Evolutionary conservation across 352 stramenopile genomes (phyloP), one percentile per base, ranked within the genome.

Genomic region (Phytophthora podocarpi): DNA sequence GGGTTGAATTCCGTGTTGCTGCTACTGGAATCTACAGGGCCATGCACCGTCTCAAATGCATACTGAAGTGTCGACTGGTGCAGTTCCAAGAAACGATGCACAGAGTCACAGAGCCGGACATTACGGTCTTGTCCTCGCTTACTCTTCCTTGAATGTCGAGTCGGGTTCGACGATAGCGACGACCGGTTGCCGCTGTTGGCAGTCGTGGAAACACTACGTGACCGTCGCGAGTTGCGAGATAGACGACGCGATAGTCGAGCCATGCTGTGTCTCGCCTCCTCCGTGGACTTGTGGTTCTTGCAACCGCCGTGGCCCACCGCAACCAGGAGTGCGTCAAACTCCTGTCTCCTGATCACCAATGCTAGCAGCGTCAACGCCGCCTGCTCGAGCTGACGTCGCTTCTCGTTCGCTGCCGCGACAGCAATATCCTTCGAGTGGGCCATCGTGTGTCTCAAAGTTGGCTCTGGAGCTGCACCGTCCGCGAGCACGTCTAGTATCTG

Each of bases 41-140:
- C 60, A 12, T 74, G 51, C 13, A 72, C 39, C 18, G 72, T 72
- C 35, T 71, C 67, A 55, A 74, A 81, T 12, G 62, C 70, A 65
- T 78, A 78, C 34, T 81, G 76, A n/a, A 91, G 51, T 32, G 82
- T 88, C 24, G 63, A 63, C 55, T 89, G 74, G 50, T 91, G 82
- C 36, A 91, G 69, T 47, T 83, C 71, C 39, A 91, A 52, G 31
- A 80, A 89, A 13, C 74, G 69, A 26, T 79, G 81, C 9, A 69
- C 69, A 16, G 84, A 62, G 49, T 80, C 50, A 49, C 82, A 91
- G 1, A 89, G 66, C 18, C 73, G 54, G 2, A 57, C 18, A 31
- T 71, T 72, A 36, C 28, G 65, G 18, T 70, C 53, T 52, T 59
- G 34, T 13, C 51, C 37, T 20, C 55, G 52, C 36, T 39, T 72